Evolutionary conservation across 176 grass and related monocot genomes (phyloP).

Genomic region (Tillandsia fasciculata): DNA sequence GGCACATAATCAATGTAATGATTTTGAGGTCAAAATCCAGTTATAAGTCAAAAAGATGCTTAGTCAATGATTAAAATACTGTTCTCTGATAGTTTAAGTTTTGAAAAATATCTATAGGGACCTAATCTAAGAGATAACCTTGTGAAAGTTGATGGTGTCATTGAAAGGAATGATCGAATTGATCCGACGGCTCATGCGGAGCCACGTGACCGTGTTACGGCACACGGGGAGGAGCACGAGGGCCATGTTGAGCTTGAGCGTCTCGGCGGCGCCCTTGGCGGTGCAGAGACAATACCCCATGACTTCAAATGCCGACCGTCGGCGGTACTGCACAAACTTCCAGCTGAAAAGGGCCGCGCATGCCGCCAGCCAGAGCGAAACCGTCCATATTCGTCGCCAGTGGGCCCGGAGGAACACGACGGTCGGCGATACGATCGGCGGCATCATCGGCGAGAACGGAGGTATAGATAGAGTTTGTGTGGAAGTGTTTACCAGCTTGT

Average conservation of each 20-base stretch:
- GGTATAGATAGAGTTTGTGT: not conserved
- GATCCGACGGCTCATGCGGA: constrained; percentile 32
- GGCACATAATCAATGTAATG: no score
- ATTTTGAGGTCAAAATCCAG: no score
- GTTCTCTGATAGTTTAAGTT: no score
- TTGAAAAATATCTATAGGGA: no score
- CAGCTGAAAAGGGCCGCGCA: constrained; percentile 49
- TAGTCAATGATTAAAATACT: no score
- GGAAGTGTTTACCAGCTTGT: not conserved
- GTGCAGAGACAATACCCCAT: constrained; percentile 62
- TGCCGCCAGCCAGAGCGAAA: constrained; percentile 38
- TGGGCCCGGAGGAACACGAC: constrained; percentile 32
- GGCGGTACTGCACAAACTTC: constrained; percentile 57
- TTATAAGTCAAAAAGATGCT: no score
- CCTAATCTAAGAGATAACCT: constrained; percentile 28
- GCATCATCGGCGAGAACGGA: not conserved
- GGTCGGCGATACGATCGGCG: not conserved
- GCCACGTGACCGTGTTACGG: constrained; percentile 55
- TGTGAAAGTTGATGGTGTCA: constrained; percentile 62
- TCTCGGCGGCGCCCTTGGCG: constrained; percentile 58
- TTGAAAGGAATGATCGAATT: constrained; percentile 45
- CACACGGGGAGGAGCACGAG: constrained; percentile 51
- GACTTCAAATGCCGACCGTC: constrained; percentile 42
- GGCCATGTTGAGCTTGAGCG: constrained; percentile 67
- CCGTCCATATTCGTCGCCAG: constrained; percentile 41